Percentiles rank a stretch among this genome's conserved stretches.
Evolutionary conservation across 2,329 filamentous ascomycete genomes (phyloP).

Genomic region (Aureobasidium sp.): DNA sequence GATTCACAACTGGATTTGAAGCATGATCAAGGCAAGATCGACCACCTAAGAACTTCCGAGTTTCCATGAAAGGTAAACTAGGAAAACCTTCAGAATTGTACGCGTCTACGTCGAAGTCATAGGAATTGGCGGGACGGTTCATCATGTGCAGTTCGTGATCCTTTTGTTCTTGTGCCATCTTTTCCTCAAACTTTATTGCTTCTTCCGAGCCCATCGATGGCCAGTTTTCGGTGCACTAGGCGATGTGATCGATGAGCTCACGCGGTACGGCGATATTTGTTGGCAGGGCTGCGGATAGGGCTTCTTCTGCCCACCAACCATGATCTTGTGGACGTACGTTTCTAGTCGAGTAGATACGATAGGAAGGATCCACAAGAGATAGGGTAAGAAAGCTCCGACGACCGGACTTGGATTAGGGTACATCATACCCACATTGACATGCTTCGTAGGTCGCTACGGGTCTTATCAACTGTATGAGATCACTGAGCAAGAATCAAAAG

Average conservation of each 20-base stretch:
- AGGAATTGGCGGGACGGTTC: neutral
- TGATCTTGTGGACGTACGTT: slow-evolving; percentile 42
- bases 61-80: neutral
- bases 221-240: neutral
- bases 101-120: neutral
- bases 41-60: neutral
- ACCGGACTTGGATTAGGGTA: too few relatives aligned
- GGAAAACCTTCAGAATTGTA: neutral
- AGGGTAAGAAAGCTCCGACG: slow-evolving; percentile 48
- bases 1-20: too few relatives aligned
- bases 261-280: neutral
- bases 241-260: neutral
- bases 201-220: neutral
- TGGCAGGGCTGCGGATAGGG: neutral
- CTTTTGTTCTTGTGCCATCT: slow-evolving; percentile 2
- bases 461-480: too few relatives aligned
- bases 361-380: slow-evolving; percentile 48
- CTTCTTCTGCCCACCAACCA: slow-evolving; percentile 31
- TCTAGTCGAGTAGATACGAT: slow-evolving; percentile 41
- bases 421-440: too few relatives aligned
- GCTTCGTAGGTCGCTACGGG: too few relatives aligned
- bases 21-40: too few relatives aligned
- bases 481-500: too few relatives aligned
- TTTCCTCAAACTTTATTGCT: neutral
- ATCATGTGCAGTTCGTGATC: neutral